Base-by-base conservation (phyloP, 208 protist genomes). In the Wallacemonas rigidus region DNA sequence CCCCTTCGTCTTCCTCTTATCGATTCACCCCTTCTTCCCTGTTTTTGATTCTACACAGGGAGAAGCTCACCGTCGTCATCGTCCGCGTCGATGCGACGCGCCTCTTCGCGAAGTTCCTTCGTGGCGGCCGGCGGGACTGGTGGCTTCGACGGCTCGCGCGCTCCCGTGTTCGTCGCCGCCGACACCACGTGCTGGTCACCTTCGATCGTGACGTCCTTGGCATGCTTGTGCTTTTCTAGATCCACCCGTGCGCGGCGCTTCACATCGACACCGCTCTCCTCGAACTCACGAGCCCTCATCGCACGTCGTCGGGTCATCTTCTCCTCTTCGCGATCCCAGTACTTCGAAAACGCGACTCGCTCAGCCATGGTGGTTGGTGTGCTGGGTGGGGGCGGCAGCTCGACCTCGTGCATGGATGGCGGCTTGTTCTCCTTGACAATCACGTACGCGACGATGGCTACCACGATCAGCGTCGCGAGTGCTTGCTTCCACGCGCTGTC, bases 381-480 rank as follows among this genome's bases (percentile, higher is more conserved):
- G 69, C 75, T 81, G 3, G 76, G 76, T 36, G 76, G 76, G 15
- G 76, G 71, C 40, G 76, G 71, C 6, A 73, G 76, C n/a, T 69
- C 57, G 36, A 39, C 67, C 39, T 75, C 69, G 58, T 79, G 70
- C 40, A 65, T 4, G 3, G 60, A 65, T 4, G 64, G 73, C 41
- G 53, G 35, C 57, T 74, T 60, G 53, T 76, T 56, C 71, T 68
- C 63, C 53, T 64, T 9, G 26, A 55, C 48, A 48, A 60, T 71
- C 15, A 60, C 40, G 53, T 61, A 71, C 36, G 51, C 67, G 14
- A 71, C 39, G 40, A 61, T 43, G 8, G 36, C n/a, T 1, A 71
- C 67, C 48, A 57, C 67, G 14, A 71, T 36, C 39, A 15, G 53
- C 4, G 51, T 71, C 26, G 48, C 53, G 3, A 15, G n/a, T 3